A percentile compares a stretch with the other conserved stretches of the same genome.
These are phyloP conservation scores for Syncephalis fuscata DNA, from an alignment of 371 early-diverging fungal genomes.

Conservation along the genomic window DNA sequence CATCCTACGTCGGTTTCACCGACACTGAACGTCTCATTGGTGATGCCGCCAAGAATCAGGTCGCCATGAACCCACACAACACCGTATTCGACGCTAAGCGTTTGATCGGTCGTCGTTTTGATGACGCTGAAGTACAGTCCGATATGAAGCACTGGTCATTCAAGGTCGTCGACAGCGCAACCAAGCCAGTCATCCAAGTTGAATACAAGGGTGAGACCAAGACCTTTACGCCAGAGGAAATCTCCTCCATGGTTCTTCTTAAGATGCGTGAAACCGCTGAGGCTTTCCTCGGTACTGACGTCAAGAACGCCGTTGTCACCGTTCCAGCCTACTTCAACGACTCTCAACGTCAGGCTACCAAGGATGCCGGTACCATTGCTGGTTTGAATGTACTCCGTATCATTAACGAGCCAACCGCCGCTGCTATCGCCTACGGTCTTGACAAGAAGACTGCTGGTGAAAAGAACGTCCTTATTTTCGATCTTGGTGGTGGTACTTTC, in stretches of 20 bases:
- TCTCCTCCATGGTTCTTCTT: slow-evolving; percentile 85
- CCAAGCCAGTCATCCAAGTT: slow-evolving; percentile 69
- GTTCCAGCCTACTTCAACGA: slow-evolving; percentile 94
- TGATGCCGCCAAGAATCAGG: slow-evolving; percentile 71
- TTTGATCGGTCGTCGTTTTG: slow-evolving; percentile 75
- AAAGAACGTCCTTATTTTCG: slow-evolving; percentile 70
- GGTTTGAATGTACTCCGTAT: slow-evolving; percentile 64
- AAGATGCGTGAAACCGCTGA: slow-evolving; percentile 97
- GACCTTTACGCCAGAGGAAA: slow-evolving; percentile 89
- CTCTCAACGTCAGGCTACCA: slow-evolving; percentile 68
- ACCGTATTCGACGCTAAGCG: slow-evolving; percentile 94
- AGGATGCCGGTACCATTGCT: slow-evolving; percentile 64
- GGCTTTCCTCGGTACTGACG: slow-evolving; percentile 81
- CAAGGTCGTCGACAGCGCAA: slow-evolving; percentile 62
- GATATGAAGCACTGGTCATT: slow-evolving; percentile 90
- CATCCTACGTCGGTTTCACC: slow-evolving; percentile 91
- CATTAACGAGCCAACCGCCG: slow-evolving; percentile 91
- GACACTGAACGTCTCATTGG: slow-evolving; percentile 87
- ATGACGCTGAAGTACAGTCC: slow-evolving; percentile 65
- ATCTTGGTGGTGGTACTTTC: slow-evolving; percentile 94
- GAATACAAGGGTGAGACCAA: slow-evolving; percentile 74
- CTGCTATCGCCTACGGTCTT: slow-evolving; percentile 86
- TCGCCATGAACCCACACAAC: slow-evolving; percentile 64
- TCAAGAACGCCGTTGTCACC: slow-evolving; percentile 90
- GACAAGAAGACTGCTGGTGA: slow-evolving; percentile 44